A percentile compares a stretch with the other conserved stretches of the same genome.
These are phyloP conservation scores for Nicotiana sylvestris DNA, from an alignment of 257 asterid species.

Conservation along the genomic window DNA sequence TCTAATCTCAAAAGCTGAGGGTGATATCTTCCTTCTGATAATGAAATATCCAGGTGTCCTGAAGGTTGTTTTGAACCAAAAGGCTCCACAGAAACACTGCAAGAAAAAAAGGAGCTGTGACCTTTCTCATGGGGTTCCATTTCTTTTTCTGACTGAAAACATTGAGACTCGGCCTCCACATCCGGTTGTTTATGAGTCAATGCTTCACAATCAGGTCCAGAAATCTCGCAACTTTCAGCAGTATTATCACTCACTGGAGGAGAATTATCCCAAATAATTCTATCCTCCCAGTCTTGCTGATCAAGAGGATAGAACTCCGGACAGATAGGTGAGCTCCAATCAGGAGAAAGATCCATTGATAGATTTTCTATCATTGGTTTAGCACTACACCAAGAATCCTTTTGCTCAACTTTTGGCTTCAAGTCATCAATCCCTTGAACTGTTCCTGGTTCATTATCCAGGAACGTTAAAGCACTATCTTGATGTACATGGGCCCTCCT, in stretches of 20 bases:
- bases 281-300: conserved; percentile 96
- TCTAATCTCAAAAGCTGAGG: conserved; percentile 88
- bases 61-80: conserved; percentile 46
- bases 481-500: conserved; percentile 33
- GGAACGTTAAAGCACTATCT: conserved; percentile 25
- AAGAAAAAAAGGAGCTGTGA: conserved; percentile 30
- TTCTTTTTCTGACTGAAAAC: conserved; percentile 30
- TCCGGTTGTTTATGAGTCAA: conserved; percentile 41
- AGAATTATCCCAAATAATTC: conserved; percentile 81
- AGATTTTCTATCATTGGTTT: conserved; percentile 60
- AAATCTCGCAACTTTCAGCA: conserved; percentile 74
- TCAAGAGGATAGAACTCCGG: conserved; percentile 69
- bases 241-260: conserved; percentile 45
- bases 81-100: conserved; percentile 51
- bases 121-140: conserved; percentile 38
- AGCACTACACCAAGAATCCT: conserved; percentile 56
- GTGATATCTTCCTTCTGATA: conserved; percentile 38
- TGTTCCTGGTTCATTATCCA: conserved; percentile 42
- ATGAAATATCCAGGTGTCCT: conserved; percentile 21
- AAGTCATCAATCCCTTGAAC: conserved; percentile 34
- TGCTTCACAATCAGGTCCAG: conserved; percentile 77
- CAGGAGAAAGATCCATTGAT: conserved; percentile 31
- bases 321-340: conserved; percentile 37
- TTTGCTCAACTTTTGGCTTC: conserved; percentile 32
- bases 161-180: conserved; percentile 29